Conservation (phyloP, 2,329 filamentous ascomycete species). For the Penicillium occitanis region DNA sequence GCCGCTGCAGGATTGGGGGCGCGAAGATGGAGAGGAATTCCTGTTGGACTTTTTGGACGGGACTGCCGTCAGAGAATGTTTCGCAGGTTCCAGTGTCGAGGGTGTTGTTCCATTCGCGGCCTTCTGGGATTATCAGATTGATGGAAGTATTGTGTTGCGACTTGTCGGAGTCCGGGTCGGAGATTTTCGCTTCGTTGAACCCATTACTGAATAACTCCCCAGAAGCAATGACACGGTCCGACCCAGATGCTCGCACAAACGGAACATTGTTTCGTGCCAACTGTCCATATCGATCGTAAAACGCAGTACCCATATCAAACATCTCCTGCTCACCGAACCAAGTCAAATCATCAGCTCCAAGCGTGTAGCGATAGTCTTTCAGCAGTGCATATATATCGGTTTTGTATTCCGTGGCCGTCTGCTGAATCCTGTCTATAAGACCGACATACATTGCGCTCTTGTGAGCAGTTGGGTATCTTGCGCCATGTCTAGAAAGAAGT, state of each 20-base stretch:
- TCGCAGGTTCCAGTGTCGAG: constrained; percentile 72
- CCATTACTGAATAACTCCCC: constrained; percentile 74
- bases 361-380: constrained; percentile 65
- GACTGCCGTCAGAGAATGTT: constrained; percentile 62
- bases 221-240: constrained; percentile 70
- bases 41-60: constrained; percentile 48
- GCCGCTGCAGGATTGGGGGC: constrained; percentile 63
- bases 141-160: constrained; percentile 56
- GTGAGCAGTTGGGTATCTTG: constrained; percentile 70
- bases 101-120: constrained; percentile 70
- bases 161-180: constrained; percentile 40
- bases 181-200: constrained; percentile 60
- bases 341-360: constrained; percentile 70
- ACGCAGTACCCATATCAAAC: constrained; percentile 72
- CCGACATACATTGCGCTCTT: constrained; percentile 66
- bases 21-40: constrained; percentile 65
- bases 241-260: constrained; percentile 70
- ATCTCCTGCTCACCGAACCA: constrained; percentile 67
- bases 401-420: constrained; percentile 55
- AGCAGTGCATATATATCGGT: constrained; percentile 66
- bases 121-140: constrained; percentile 69
- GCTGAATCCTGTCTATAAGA: constrained; percentile 67
- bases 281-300: constrained; percentile 69
- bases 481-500: constrained; percentile 79
- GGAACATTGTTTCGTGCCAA: constrained; percentile 61